Conservation (phyloP, 306 rosid species). For the Gastrolobium bilobum region DNA sequence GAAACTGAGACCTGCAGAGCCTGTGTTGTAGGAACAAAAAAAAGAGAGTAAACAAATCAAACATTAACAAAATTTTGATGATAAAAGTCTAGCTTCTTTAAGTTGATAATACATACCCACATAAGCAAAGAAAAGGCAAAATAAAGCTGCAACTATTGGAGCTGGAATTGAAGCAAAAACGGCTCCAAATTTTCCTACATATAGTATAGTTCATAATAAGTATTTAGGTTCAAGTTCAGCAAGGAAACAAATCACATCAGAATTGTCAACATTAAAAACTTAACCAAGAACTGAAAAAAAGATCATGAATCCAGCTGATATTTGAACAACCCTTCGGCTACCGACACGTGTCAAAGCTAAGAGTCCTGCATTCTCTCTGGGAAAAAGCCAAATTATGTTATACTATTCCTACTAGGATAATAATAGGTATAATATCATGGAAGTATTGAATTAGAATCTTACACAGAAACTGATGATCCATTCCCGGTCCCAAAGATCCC, state of each 20-base stretch:
- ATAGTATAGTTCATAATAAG: conserved; percentile 16
- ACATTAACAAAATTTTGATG: not conserved
- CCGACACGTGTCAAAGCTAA: conserved; percentile 95
- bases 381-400: conserved; percentile 28
- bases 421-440: conserved; percentile 23
- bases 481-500: conserved; percentile 95
- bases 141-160: conserved; percentile 86
- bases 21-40: conserved; percentile 58
- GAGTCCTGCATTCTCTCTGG: conserved; percentile 92
- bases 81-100: conserved; percentile 9
- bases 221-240: conserved; percentile 11
- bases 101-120: conserved; percentile 73
- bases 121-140: conserved; percentile 95
- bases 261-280: conserved; percentile 1
- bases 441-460: conserved; percentile 54
- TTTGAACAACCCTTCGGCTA: conserved; percentile 96
- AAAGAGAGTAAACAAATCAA: not conserved
- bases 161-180: conserved; percentile 97
- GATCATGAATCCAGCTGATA: conserved; percentile 95
- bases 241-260: conserved; percentile 14
- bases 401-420: not conserved
- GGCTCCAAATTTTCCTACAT: conserved; percentile 93
- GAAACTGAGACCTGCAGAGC: conserved; percentile 87
- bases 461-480: conserved; percentile 95
- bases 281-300: conserved; percentile 95